phyloP scores from a whole-genome alignment of 108 stramenopile species.

The Bacterosira constricta region DNA sequence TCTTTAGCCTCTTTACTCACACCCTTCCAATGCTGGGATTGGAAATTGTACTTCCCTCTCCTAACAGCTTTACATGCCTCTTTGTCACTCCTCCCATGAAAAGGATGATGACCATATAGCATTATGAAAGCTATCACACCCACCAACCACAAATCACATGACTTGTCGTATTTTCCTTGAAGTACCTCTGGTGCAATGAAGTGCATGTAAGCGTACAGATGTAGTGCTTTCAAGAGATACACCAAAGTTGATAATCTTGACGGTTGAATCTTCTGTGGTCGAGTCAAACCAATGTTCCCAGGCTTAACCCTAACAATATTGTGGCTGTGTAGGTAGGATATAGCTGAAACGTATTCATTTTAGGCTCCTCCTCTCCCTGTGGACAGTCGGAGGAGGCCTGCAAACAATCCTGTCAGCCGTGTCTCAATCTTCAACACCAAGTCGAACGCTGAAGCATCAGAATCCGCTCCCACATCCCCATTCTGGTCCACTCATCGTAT shows the following conservation, averaged over 20 bases:
- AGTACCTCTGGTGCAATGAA: slow-evolving; percentile 62
- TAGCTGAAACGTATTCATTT: slow-evolving; percentile 54
- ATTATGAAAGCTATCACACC: slow-evolving; percentile 78
- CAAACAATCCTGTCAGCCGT: slow-evolving; percentile 88
- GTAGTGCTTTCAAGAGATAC: slow-evolving; percentile 32
- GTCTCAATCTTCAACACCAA: too few relatives aligned
- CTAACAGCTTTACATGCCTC: slow-evolving; percentile 53
- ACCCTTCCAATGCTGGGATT: slow-evolving; percentile 68
- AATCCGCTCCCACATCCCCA: too few relatives aligned
- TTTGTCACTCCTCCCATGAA: slow-evolving; percentile 53
- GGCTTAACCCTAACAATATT: slow-evolving; percentile 66
- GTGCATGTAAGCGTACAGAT: slow-evolving; percentile 55
- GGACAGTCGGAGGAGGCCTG: slow-evolving; percentile 43
- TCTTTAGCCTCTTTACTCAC: slow-evolving; percentile 59
- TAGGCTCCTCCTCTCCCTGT: slow-evolving; percentile 54
- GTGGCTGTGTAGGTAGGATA: slow-evolving; percentile 72
- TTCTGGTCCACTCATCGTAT: too few relatives aligned
- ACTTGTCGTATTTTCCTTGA: slow-evolving; percentile 39
- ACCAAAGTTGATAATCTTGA: slow-evolving; percentile 82
- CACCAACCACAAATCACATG: slow-evolving; percentile 75
- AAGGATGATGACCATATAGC: slow-evolving; percentile 77
- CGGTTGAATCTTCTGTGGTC: slow-evolving; percentile 25
- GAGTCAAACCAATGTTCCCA: slow-evolving; percentile 73
- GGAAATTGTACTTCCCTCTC: slow-evolving; percentile 61
- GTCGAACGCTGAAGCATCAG: too few relatives aligned